Percentiles rank a stretch among this genome's conserved stretches.
These are phyloP conservation scores for Penicillium steckii DNA, from an alignment of 495 filamentous ascomycete species.

Conservation along the genomic window DNA sequence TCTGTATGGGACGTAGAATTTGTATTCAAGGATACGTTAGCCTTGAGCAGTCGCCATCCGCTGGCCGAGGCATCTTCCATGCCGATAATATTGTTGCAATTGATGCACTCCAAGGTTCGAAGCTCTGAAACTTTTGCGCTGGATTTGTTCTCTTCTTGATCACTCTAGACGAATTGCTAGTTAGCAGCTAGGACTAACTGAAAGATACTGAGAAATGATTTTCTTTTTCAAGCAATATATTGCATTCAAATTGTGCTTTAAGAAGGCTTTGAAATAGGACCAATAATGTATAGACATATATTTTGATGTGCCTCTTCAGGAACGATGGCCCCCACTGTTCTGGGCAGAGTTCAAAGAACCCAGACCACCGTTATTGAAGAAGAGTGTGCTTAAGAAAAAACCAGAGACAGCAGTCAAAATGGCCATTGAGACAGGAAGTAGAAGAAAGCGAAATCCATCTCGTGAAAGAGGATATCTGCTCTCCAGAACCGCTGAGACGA, in stretches of 20 bases:
- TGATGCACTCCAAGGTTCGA: constrained; percentile 33
- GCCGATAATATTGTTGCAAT: constrained; percentile 45
- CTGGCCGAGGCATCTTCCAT: constrained; percentile 38
- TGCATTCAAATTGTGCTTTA: background rate
- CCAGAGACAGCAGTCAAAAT: constrained; percentile 10
- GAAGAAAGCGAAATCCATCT: constrained; percentile 52
- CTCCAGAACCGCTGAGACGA: constrained; percentile 11
- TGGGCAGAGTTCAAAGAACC: constrained; percentile 44
- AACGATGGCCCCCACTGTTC: constrained; percentile 51
- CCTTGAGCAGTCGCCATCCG: constrained; percentile 52
- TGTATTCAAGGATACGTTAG: constrained; percentile 37
- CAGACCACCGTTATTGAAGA: constrained; percentile 28
- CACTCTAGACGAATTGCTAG: constrained; percentile 17
- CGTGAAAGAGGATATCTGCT: constrained; percentile 35
- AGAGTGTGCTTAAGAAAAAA: constrained; percentile 21
- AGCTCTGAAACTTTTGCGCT: constrained; percentile 5
- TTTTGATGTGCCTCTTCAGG: constrained; percentile 54
- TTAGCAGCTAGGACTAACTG: constrained; percentile 14
- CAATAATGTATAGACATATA: background rate
- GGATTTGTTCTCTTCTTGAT: constrained; percentile 11
- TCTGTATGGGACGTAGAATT: background rate
- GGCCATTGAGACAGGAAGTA: constrained; percentile 29
- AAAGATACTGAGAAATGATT: too few species aligned
- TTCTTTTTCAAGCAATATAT: background rate
- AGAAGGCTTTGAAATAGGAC: background rate